Evolutionary conservation across 805 yeast species (phyloP), one percentile per base, ranked within the genome.

Genomic region (Vanderwaltozyma verrucispora): DNA sequence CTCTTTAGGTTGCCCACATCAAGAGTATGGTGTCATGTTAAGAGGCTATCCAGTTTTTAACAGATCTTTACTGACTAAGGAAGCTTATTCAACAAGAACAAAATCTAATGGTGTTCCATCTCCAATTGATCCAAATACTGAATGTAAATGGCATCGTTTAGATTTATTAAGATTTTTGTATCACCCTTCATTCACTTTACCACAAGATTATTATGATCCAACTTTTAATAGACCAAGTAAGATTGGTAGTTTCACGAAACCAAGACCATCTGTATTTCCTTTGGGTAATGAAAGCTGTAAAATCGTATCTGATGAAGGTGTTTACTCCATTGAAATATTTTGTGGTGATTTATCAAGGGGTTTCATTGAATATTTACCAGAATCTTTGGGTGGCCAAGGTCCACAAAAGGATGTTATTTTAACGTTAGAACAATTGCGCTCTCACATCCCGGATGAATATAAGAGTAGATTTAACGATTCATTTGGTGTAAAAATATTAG

Each of bases 1-100:
- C 56, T 63, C 75, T 20, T 65, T 89, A 30, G 95, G 96, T 1
- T 82, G 89, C 45, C 96, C 97, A 1, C 97, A 89, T 60, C 92
- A 87, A 58, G 82, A 78, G 12, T 65, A 70, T 46, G 97, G 97
- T 15, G 81, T 89, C 20, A 92, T 89, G 97, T 62, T 86, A 28
- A 68, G 96, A 40, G 95, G 82, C 40, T 92, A 88, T 54, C 67
- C 77, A 16, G 74, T 79, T 41, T 73, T 86, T 69, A 82, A 87
- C 57, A 69, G 97, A 40, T 75, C 85, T 10, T 92, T 87, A 53
- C 67, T 80, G 63, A 75, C 94, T 0, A 65, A 77, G 41, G 96
- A 87, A 54, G 63, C 64, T 1, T 57, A 61, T 21, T 72, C 83
- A 37, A 41, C 68, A 10, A 64, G 87, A 51, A 75, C 82, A 0